Evolutionary conservation across 2,329 filamentous ascomycete species (phyloP), one percentile per base, ranked within the genome.

Genomic region (Dothistroma septosporum): DNA sequence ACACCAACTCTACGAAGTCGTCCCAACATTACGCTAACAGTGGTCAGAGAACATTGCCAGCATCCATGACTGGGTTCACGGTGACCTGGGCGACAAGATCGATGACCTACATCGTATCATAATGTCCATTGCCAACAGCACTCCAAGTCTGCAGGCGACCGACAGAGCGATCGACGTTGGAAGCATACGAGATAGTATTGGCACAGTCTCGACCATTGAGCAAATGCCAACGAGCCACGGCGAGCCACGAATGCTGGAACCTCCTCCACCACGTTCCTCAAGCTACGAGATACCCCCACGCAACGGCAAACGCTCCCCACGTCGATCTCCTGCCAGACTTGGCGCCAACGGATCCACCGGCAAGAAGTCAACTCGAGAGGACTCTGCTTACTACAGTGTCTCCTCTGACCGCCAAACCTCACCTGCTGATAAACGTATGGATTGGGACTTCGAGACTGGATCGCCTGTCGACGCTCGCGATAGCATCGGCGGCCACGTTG

Each of bases 41-140:
- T 9, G 7, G 31, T 9, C 41, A 60, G 67, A 71, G 33, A 69
- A 71, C 53, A 64, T 73, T 33, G 68, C 68, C 31, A 67, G 65
- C 24, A 69, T 74, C 5, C 72, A 74, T 61, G 61, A 70, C 24
- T 61, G 58, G 10, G 63, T 68, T 19, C 58, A 67, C 35, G 70
- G 68, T 31, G 62, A 70, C 24, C 58, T 72, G 11, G 67, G 69
- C 37, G 59, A 55, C 28, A 68, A 71, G 59, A 68, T 74, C 35
- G 64, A 70, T 35, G 71, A 73, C 53, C 55, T 70, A 9, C 70
- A 72, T 59, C 65, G 61, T 14, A 63, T 69, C 31, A 69, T 69
- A 44, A 67, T 69, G 70, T 49, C 61, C 0, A 64, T 71, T 21
- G 67, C 66, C 6, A 71, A 66, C 55, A 63, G 61, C 52, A 68